phyloP scores from a whole-genome alignment of 495 filamentous ascomycete species.

The Gamarada debralockiae region DNA sequence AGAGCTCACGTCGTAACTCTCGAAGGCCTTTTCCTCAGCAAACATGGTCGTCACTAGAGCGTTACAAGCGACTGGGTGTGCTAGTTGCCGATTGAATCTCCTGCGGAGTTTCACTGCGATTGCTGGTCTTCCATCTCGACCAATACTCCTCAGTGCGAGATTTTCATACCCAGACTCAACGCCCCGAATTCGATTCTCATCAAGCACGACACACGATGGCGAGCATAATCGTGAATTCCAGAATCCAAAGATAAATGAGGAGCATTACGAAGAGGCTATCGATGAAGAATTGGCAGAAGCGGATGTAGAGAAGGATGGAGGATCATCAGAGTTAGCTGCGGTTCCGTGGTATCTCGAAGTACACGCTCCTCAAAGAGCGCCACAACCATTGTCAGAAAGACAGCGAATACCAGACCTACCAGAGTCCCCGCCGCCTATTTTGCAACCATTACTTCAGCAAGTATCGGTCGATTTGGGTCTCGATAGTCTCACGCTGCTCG shows the following conservation, averaged over 20 bases:
- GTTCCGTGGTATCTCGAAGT: constrained; percentile 88
- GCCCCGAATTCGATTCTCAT: not conserved
- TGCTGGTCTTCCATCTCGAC: constrained; percentile 5
- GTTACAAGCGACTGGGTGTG: constrained; percentile 16
- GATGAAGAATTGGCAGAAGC: constrained; percentile 4
- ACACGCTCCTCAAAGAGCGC: constrained; percentile 38
- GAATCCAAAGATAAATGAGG: not conserved
- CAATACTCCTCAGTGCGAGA: not conserved
- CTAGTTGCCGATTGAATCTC: constrained; percentile 18
- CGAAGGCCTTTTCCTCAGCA: not conserved
- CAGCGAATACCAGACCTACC: constrained; percentile 76
- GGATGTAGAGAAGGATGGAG: not conserved
- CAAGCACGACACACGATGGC: not conserved
- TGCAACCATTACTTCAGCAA: constrained; percentile 70
- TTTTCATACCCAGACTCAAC: not conserved
- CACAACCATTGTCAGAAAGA: constrained; percentile 47
- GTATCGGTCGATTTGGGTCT: constrained; percentile 78
- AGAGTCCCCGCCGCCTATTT: constrained; percentile 63
- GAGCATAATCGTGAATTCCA: not conserved
- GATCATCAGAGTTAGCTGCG: not conserved
- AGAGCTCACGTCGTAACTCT: no score
- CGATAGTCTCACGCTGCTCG: constrained; percentile 70
- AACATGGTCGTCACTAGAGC: constrained; percentile 20
- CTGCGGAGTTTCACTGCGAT: constrained; percentile 19
- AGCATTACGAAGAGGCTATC: not conserved